Percentiles rank a stretch among this genome's conserved stretches.
These are phyloP conservation scores for Exophiala dermatitidis DNA, from an alignment of 2,329 filamentous ascomycete species.

Conservation along the genomic window DNA sequence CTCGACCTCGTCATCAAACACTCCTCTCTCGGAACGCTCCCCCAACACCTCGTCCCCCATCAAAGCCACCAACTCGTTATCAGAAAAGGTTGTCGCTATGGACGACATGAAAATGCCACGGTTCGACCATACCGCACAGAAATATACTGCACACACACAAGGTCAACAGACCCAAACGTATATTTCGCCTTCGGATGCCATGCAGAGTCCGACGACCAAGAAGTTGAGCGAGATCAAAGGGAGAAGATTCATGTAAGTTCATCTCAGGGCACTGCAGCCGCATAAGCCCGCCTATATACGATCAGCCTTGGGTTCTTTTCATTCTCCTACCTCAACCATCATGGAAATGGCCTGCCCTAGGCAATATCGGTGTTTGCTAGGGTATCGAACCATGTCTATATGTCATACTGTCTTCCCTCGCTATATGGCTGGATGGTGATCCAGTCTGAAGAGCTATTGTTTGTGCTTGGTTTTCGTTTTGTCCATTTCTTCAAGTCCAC, in stretches of 20 bases:
- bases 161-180: slow-evolving; percentile 31
- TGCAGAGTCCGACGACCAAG: slow-evolving; percentile 46
- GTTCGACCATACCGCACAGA: slow-evolving; percentile 7
- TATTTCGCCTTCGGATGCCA: slow-evolving; percentile 44
- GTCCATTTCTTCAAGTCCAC: too few species aligned
- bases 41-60: slow-evolving; percentile 19
- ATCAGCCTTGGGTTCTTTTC: slow-evolving; percentile 3
- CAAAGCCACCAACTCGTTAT: slow-evolving; percentile 6
- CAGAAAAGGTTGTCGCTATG: neutral
- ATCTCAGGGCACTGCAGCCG: neutral
- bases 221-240: slow-evolving; percentile 45
- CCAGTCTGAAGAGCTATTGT: too few species aligned
- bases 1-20: neutral
- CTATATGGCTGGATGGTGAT: too few species aligned
- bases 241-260: slow-evolving; percentile 37
- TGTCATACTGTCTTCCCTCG: too few species aligned
- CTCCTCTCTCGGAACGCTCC: slow-evolving; percentile 13
- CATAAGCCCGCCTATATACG: too few species aligned
- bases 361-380: too few species aligned
- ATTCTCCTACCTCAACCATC: too few species aligned
- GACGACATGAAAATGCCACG: slow-evolving; percentile 11
- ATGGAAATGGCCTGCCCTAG: too few species aligned
- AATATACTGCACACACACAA: neutral
- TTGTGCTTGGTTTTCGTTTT: too few species aligned
- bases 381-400: too few species aligned